These are phyloP conservation scores for Blastobotrys parvus DNA, from an alignment of 805 yeast species.

Conservation along the genomic window DNA sequence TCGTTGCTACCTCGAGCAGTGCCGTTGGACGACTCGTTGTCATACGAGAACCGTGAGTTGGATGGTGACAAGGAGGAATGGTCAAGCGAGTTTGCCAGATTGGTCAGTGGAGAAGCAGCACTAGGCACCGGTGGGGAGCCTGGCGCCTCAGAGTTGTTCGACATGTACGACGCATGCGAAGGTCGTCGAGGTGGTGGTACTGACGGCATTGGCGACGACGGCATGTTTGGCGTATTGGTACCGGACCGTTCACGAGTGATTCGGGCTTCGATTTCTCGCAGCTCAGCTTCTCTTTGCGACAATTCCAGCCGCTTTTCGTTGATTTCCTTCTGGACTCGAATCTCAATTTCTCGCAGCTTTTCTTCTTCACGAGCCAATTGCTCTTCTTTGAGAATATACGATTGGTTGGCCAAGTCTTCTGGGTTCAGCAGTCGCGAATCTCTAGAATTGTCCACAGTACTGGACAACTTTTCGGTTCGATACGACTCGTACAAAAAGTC, in stretches of 20 bases:
- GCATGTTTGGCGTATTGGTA: not conserved
- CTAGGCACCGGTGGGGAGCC: not conserved
- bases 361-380: constrained; percentile 33
- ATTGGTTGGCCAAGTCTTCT: constrained; percentile 33
- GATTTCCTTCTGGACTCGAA: constrained; percentile 31
- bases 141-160: not conserved
- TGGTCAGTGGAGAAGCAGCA: not conserved
- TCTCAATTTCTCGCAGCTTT: constrained; percentile 31
- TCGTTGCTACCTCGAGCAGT: no score
- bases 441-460: constrained; percentile 9
- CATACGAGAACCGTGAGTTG: not conserved
- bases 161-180: not conserved
- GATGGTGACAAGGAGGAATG: not conserved
- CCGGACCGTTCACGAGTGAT: constrained; percentile 16
- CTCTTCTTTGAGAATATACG: constrained; percentile 33
- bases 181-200: not conserved
- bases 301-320: constrained; percentile 30
- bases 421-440: constrained; percentile 26
- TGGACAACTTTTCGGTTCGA: constrained; percentile 58
- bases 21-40: no score
- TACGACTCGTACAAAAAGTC: constrained; percentile 69
- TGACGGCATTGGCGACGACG: not conserved
- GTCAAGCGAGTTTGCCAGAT: not conserved
- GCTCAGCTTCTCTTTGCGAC: constrained; percentile 32
- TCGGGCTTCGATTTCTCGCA: constrained; percentile 32